These are phyloP conservation scores for Stephania cephalantha DNA, from an alignment of 164 flowering plant genomes.

Conservation along the genomic window DNA sequence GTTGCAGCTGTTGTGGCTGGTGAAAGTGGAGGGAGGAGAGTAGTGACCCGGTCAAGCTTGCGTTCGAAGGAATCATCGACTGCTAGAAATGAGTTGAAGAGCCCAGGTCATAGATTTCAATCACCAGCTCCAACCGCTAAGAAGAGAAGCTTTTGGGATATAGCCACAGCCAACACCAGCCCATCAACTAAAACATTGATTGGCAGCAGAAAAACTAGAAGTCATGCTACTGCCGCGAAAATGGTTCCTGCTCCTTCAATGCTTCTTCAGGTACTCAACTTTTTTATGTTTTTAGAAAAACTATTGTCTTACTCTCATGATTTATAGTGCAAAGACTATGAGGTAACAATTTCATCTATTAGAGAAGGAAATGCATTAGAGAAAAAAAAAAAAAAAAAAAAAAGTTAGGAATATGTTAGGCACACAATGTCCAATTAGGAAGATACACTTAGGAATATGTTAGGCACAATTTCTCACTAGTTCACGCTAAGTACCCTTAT, in stretches of 20 bases:
- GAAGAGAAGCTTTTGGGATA: slow-evolving; percentile 89
- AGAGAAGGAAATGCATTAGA: too few relatives aligned
- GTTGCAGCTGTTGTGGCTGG: slow-evolving; percentile 3
- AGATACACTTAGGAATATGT: too few relatives aligned
- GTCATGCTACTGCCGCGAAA: slow-evolving; percentile 41
- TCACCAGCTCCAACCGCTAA: slow-evolving; percentile 78
- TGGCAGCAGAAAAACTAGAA: slow-evolving; percentile 73
- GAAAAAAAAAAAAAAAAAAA: too few relatives aligned
- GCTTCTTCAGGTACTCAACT: slow-evolving; percentile 72
- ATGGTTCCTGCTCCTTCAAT: slow-evolving; percentile 65
- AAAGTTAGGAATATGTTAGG: too few relatives aligned
- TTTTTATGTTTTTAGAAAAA: not conserved
- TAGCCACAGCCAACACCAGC: slow-evolving; percentile 71
- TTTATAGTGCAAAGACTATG: too few relatives aligned
- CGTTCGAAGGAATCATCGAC: slow-evolving; percentile 31
- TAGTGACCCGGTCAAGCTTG: slow-evolving; percentile 54
- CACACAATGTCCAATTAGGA: too few relatives aligned
- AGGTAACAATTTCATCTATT: too few relatives aligned
- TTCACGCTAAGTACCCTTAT: too few relatives aligned
- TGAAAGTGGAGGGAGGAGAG: slow-evolving; percentile 27
- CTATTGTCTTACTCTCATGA: too few relatives aligned
- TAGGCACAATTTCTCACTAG: too few relatives aligned
- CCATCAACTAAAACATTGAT: slow-evolving; percentile 49
- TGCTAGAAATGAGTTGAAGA: slow-evolving; percentile 48
- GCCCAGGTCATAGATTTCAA: slow-evolving; percentile 55